Percentiles rank a stretch among this genome's conserved stretches.
phyloP scores from a whole-genome alignment of 495 filamentous ascomycete species.

The Clavariopsis aquatica region DNA sequence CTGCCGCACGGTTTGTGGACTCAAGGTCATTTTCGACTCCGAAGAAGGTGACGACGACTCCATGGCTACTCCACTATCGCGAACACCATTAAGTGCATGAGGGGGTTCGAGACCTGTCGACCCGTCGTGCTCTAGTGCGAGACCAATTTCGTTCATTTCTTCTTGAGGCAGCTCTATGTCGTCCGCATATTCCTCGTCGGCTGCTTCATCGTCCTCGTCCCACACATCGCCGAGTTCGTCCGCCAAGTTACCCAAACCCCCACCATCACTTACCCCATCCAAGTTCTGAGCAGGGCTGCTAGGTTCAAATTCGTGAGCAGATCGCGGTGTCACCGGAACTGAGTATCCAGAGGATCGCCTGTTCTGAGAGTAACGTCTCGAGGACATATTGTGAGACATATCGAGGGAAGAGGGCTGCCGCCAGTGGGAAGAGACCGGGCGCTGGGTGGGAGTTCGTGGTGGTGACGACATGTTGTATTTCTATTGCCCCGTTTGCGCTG shows the following conservation, averaged over 20 bases:
- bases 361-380: conserved; percentile 48
- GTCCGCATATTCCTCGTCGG: conserved; percentile 46
- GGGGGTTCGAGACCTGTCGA: conserved; percentile 6
- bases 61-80: conserved; percentile 36
- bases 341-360: conserved; percentile 48
- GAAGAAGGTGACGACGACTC: conserved; percentile 29
- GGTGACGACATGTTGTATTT: conserved; percentile 55
- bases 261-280: conserved; percentile 45
- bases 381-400: conserved; percentile 51
- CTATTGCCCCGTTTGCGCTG: neutral
- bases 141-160: conserved; percentile 23
- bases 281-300: conserved; percentile 47
- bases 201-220: conserved; percentile 58
- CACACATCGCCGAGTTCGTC: conserved; percentile 71
- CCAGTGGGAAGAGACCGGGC: conserved; percentile 45
- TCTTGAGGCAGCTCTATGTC: conserved; percentile 24
- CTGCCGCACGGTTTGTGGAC: conserved; percentile 40
- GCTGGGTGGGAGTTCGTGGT: conserved; percentile 66
- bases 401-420: conserved; percentile 64
- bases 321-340: conserved; percentile 57
- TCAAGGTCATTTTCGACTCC: conserved; percentile 27
- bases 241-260: conserved; percentile 71
- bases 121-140: conserved; percentile 39
- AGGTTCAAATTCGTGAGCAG: conserved; percentile 46
- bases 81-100: conserved; percentile 14